Conservation (phyloP, 73 alveolate genomes). For the Uronychia setigera region DNA sequence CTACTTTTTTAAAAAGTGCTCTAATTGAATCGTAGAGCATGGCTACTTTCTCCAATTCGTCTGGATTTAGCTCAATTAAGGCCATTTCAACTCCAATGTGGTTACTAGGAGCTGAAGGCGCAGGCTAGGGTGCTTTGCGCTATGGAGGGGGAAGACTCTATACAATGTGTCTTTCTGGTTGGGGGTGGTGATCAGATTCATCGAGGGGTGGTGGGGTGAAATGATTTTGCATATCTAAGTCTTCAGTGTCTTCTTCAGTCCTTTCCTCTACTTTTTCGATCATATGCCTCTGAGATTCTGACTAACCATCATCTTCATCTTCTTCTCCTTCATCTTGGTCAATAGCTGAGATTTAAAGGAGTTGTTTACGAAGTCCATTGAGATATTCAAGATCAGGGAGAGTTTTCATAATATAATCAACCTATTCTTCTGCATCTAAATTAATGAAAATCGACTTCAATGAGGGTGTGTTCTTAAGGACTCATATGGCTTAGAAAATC, state of each 20-base stretch:
- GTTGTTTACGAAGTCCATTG: conserved; percentile 34
- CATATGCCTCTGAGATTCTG: not conserved
- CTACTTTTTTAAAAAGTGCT: conserved; percentile 10
- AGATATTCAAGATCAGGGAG: conserved; percentile 35
- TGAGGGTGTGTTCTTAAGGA: not conserved
- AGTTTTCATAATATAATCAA: conserved; percentile 53
- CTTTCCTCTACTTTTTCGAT: not conserved
- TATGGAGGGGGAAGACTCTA: too few species aligned
- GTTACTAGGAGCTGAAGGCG: too few species aligned
- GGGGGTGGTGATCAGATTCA: too few species aligned
- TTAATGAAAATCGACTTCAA: conserved; percentile 23
- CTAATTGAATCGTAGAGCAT: conserved; percentile 38
- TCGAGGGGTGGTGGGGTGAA: too few species aligned
- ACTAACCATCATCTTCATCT: too few species aligned
- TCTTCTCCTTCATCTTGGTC: not conserved
- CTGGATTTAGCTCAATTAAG: conserved; percentile 20
- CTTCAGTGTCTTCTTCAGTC: not conserved
- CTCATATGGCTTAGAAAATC: not conserved
- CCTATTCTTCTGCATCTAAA: conserved; percentile 59
- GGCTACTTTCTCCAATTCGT: conserved; percentile 49
- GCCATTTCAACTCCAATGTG: not conserved
- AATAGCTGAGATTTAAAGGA: not conserved
- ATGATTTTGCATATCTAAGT: not conserved
- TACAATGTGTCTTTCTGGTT: too few species aligned
- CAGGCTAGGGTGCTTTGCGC: too few species aligned